Percentiles rank a stretch among this genome's conserved stretches.
Evolutionary conservation across 164 flowering plant species (phyloP).

Genomic region (Houttuynia cordata): DNA sequence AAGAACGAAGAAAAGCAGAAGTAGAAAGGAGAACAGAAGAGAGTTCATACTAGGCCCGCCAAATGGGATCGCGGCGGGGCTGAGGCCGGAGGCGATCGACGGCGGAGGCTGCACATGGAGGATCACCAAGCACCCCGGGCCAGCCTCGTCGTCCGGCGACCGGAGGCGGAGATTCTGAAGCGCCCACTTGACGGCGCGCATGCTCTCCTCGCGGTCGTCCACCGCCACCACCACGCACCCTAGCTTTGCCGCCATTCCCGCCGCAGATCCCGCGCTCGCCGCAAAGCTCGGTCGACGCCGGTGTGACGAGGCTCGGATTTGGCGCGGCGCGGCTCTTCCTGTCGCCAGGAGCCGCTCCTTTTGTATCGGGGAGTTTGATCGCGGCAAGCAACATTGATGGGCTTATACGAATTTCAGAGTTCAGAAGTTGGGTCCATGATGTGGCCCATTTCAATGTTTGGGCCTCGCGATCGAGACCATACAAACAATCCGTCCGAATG

Average conservation of each 20-base stretch:
- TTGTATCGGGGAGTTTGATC: too few relatives aligned
- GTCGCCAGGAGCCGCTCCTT: too few relatives aligned
- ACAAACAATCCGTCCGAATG: too few relatives aligned
- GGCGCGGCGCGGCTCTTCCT: too few relatives aligned
- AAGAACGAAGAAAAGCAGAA: not conserved
- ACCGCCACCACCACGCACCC: conserved; percentile 58
- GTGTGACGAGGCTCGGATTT: too few relatives aligned
- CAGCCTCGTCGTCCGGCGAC: conserved; percentile 9
- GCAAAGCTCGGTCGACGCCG: too few relatives aligned
- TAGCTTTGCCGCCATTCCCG: conserved; percentile 17
- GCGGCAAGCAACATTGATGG: too few relatives aligned
- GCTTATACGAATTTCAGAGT: too few relatives aligned
- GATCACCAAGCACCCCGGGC: conserved; percentile 25
- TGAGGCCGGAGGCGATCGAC: conserved; percentile 50
- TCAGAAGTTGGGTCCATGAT: too few relatives aligned
- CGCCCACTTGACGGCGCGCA: conserved; percentile 67
- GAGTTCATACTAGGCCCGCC: conserved; percentile 60
- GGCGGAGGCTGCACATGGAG: conserved; percentile 64
- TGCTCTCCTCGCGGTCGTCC: conserved; percentile 83
- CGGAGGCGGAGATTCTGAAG: conserved; percentile 54
- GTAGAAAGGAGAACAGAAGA: not conserved
- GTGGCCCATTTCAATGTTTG: too few relatives aligned
- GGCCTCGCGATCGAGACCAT: too few relatives aligned
- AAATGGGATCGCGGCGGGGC: conserved; percentile 71
- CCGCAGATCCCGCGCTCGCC: not conserved